Conservation (phyloP, 2,329 filamentous ascomycete species). For the Daldinia eschscholtzii region DNA sequence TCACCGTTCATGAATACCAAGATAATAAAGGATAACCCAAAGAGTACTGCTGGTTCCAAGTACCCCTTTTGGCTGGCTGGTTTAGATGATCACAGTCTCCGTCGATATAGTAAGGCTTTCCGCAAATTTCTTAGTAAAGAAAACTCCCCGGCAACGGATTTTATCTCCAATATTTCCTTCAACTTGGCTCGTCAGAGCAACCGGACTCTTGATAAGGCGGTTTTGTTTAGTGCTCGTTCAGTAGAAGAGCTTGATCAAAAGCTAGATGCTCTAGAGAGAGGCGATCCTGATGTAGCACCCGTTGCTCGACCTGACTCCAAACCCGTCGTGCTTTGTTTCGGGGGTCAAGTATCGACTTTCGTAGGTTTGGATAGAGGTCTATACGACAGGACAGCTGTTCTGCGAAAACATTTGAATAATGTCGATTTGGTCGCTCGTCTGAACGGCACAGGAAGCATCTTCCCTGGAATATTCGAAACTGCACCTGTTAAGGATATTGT, state of each 20-base stretch:
- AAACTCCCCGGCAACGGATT: constrained; percentile 38
- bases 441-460: constrained; percentile 48
- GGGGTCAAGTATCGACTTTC: constrained; percentile 51
- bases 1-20: constrained; percentile 38
- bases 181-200: constrained; percentile 53
- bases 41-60: constrained; percentile 13
- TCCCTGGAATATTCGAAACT: constrained; percentile 51
- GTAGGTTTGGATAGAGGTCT: constrained; percentile 52
- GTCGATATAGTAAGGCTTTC: constrained; percentile 41
- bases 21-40: constrained; percentile 17
- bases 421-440: constrained; percentile 36
- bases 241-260: constrained; percentile 48
- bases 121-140: constrained; percentile 36
- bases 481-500: constrained; percentile 47
- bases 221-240: constrained; percentile 49
- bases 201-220: constrained; percentile 42
- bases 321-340: constrained; percentile 55
- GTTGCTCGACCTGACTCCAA: constrained; percentile 32
- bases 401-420: constrained; percentile 46
- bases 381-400: constrained; percentile 43
- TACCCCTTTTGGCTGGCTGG: constrained; percentile 39
- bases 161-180: constrained; percentile 51
- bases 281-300: constrained; percentile 15
- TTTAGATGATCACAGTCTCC: constrained; percentile 44
- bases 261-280: constrained; percentile 33